phyloP scores from a whole-genome alignment of 2,329 filamentous ascomycete genomes.

The Pyrenophora graminea region DNA sequence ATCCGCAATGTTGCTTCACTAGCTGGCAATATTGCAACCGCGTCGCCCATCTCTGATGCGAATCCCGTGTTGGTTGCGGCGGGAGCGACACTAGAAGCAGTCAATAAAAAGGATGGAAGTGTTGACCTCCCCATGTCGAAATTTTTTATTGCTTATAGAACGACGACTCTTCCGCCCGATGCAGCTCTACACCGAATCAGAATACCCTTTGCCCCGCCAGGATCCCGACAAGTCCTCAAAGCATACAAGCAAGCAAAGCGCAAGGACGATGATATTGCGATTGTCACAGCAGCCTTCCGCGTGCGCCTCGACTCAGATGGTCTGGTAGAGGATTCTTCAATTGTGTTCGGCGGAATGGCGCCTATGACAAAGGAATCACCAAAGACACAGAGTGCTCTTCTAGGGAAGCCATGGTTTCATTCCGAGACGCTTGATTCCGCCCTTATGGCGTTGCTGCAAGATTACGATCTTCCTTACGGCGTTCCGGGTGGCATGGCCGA shows the following conservation, averaged over 20 bases:
- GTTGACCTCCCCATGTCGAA: conserved; percentile 71
- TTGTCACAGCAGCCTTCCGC: conserved; percentile 84
- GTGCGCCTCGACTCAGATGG: conserved; percentile 71
- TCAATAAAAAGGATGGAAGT: conserved; percentile 65
- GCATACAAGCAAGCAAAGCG: conserved; percentile 95
- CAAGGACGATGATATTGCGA: conserved; percentile 97
- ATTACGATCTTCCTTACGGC: conserved; percentile 83
- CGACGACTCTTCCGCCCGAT: conserved; percentile 76
- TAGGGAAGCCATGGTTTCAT: conserved; percentile 77
- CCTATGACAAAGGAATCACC: conserved; percentile 82
- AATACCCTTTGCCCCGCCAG: conserved; percentile 69
- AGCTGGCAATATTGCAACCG: conserved; percentile 88
- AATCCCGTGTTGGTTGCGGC: conserved; percentile 90
- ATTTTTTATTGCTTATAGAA: conserved; percentile 89
- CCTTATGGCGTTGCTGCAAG: conserved; percentile 78
- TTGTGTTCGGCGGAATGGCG: conserved; percentile 95
- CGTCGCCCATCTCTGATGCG: conserved; percentile 91
- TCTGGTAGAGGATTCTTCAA: conserved; percentile 70
- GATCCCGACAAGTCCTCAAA: conserved; percentile 76
- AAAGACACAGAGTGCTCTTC: conserved; percentile 70
- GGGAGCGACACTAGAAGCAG: conserved; percentile 77
- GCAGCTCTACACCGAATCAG: conserved; percentile 81
- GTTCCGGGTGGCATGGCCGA: conserved; percentile 97
- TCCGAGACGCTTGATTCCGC: conserved; percentile 80
- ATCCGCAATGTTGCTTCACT: conserved; percentile 95